Evolutionary conservation across 2,329 filamentous ascomycete species (phyloP).

Genomic region (Aspergillus cejpii): DNA sequence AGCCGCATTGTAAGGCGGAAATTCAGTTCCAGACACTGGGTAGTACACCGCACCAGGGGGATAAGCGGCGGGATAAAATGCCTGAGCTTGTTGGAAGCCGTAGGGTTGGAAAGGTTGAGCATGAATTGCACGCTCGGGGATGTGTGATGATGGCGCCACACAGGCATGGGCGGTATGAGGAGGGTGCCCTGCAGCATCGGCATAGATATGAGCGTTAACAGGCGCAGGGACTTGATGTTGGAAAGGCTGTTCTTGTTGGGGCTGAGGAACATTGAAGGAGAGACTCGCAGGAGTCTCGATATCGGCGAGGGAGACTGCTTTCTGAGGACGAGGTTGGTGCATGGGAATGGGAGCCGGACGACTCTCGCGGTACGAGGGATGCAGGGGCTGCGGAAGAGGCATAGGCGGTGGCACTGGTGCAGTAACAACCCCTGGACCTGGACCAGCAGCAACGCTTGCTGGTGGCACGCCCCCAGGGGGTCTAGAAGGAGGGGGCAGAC

Average conservation of each 20-base stretch:
- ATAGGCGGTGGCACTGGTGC: constrained; percentile 17
- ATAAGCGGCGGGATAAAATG: constrained; percentile 55
- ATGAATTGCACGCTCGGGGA: constrained; percentile 86
- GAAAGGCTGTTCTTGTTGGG: constrained; percentile 75
- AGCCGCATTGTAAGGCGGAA: constrained; percentile 40
- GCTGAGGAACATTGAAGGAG: constrained; percentile 53
- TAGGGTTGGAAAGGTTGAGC: constrained; percentile 83
- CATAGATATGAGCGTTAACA: constrained; percentile 53
- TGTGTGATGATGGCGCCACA: constrained; percentile 80
- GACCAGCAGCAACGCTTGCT: constrained; percentile 11
- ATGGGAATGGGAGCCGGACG: constrained; percentile 62
- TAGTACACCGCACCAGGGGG: constrained; percentile 63
- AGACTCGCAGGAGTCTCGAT: constrained; percentile 74
- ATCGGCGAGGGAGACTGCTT: constrained; percentile 83
- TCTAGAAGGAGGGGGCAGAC: constrained; percentile 62
- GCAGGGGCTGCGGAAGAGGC: constrained; percentile 47
- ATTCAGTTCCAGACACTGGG: constrained; percentile 43
- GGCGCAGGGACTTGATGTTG: constrained; percentile 87
- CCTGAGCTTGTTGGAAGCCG: constrained; percentile 51
- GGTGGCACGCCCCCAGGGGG: constrained; percentile 25
- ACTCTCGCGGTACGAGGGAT: constrained; percentile 54
- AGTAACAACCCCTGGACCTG: constrained; percentile 11
- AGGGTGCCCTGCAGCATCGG: constrained; percentile 55
- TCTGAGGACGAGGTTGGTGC: constrained; percentile 92
- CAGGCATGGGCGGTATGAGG: constrained; percentile 49